Evolutionary conservation across 2,329 filamentous ascomycete species (phyloP).

Genomic region (Alternaria triticimaculans): DNA sequence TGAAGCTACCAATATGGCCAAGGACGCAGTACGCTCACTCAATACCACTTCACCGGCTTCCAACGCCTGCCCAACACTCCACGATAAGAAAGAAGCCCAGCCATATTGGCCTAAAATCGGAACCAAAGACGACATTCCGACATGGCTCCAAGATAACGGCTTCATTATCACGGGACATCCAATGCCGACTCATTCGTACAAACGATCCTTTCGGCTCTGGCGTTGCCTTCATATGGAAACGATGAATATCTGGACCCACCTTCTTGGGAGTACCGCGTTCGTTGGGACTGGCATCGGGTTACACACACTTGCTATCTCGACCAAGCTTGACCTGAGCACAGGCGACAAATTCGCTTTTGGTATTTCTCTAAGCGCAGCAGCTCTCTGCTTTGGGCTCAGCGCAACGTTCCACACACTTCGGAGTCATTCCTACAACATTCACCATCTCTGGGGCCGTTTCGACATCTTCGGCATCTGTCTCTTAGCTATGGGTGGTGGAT

Average conservation of each 20-base stretch:
- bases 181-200: not conserved
- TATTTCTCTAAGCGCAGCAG: not conserved
- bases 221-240: conserved; percentile 3
- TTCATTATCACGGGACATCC: not conserved
- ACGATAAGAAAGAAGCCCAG: not conserved
- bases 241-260: conserved; percentile 7
- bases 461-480: conserved; percentile 40
- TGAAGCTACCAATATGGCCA: not conserved
- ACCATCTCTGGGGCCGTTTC: conserved; percentile 37
- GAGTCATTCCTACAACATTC: conserved; percentile 40
- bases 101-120: not conserved
- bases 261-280: conserved; percentile 14
- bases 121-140: not conserved
- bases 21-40: not conserved
- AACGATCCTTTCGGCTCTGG: conserved; percentile 2
- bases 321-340: not conserved
- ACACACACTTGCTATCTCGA: not conserved
- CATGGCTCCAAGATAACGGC: not conserved
- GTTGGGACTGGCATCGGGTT: not conserved
- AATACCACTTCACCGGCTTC: not conserved
- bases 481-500: not conserved
- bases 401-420: conserved; percentile 34
- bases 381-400: not conserved
- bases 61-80: not conserved
- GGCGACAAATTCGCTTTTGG: not conserved